These are phyloP conservation scores for Persicaria maculosa DNA, from an alignment of 148 eudicot species.

Conservation along the genomic window DNA sequence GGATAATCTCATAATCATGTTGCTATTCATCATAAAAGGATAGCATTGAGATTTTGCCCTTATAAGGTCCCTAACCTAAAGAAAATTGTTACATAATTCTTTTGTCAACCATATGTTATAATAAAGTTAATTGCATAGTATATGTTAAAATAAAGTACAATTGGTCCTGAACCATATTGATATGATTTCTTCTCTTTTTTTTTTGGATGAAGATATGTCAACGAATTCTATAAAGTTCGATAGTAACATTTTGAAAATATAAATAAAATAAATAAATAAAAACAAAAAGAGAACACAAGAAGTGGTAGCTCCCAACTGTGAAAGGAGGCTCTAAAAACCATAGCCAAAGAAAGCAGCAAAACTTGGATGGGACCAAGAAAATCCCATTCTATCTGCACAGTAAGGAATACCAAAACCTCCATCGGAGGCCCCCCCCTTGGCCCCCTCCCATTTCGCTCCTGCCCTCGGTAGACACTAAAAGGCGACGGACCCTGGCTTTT, in stretches of 20 bases:
- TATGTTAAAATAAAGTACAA: too few relatives aligned
- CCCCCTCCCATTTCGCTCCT: not conserved
- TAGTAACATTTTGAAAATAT: not conserved
- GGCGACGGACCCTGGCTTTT: not conserved
- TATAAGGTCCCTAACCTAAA: too few relatives aligned
- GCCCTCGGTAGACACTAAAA: slow-evolving; percentile 1
- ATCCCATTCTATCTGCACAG: slow-evolving; percentile 5
- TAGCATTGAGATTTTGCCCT: too few relatives aligned
- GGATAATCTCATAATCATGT: too few relatives aligned
- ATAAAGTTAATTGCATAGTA: too few relatives aligned
- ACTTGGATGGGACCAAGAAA: slow-evolving; percentile 5
- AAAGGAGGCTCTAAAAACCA: not conserved
- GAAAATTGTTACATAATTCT: too few relatives aligned
- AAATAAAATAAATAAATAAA: not conserved
- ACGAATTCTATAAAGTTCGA: not conserved
- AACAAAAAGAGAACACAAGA: not conserved
- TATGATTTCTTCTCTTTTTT: too few relatives aligned
- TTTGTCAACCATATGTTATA: too few relatives aligned
- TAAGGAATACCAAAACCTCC: not conserved
- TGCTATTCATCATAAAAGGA: too few relatives aligned
- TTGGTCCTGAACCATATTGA: too few relatives aligned
- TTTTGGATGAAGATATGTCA: too few relatives aligned
- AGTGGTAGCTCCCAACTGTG: not conserved
- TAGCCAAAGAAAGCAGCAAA: not conserved
- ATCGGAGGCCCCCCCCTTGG: not conserved